These are phyloP conservation scores for Leishmania amazonensis DNA, from an alignment of 208 protist species.

Conservation along the genomic window DNA sequence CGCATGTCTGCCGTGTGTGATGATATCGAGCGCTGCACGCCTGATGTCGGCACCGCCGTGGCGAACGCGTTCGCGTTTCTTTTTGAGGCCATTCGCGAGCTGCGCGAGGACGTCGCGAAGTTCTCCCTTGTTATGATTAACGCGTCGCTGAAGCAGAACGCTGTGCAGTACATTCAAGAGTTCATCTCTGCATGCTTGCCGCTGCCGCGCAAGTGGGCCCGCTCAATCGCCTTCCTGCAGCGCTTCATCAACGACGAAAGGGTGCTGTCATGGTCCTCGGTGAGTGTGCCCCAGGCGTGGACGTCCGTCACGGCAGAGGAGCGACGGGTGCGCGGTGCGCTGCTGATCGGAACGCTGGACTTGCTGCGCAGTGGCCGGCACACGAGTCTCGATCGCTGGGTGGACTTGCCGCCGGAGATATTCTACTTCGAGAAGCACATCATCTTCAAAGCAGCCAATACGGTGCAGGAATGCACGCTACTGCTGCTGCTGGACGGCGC, in stretches of 20 bases:
- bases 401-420: constrained; percentile 62
- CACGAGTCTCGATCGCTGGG: constrained; percentile 66
- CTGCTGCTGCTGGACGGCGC: constrained; percentile 70
- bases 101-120: constrained; percentile 67
- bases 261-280: constrained; percentile 43
- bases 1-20: constrained; percentile 38
- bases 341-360: constrained; percentile 59
- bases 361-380: constrained; percentile 59
- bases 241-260: constrained; percentile 43
- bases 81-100: constrained; percentile 54
- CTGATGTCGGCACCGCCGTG: constrained; percentile 67
- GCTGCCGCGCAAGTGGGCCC: constrained; percentile 49
- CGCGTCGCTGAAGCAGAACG: constrained; percentile 57
- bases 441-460: constrained; percentile 80
- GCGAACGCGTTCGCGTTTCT: constrained; percentile 70
- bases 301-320: constrained; percentile 44
- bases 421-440: constrained; percentile 84
- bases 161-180: constrained; percentile 69
- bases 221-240: constrained; percentile 64
- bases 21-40: constrained; percentile 47
- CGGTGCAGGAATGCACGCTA: constrained; percentile 76
- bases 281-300: constrained; percentile 30
- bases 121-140: constrained; percentile 71
- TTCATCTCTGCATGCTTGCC: constrained; percentile 70
- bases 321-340: constrained; percentile 57